Evolutionary conservation across 352 stramenopile genomes (phyloP).

Genomic region (Proteromonas lacertae): DNA sequence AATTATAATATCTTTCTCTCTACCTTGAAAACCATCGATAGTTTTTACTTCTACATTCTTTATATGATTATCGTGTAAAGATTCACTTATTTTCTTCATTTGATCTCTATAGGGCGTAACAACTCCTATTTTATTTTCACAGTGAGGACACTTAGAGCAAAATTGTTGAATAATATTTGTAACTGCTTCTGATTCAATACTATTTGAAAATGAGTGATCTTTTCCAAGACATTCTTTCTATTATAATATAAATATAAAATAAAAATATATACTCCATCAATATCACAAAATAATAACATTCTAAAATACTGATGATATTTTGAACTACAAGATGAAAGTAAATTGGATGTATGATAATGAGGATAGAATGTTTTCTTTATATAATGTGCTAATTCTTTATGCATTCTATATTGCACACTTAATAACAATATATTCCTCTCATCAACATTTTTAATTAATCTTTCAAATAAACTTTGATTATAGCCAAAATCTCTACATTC

Average conservation of each 20-base stretch:
- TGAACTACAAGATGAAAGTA: too few relatives aligned
- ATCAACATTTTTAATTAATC: conserved; percentile 20
- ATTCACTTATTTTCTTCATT: conserved; percentile 17
- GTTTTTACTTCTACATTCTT: conserved; percentile 15
- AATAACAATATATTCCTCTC: conserved; percentile 9
- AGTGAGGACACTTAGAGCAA: conserved; percentile 57
- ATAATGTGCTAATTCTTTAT: conserved; percentile 4
- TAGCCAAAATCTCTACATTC: conserved; percentile 28
- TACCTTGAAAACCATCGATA: conserved; percentile 64
- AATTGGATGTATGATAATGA: not conserved
- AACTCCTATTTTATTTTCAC: conserved; percentile 49
- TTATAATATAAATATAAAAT: too few relatives aligned
- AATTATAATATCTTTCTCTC: conserved; percentile 52
- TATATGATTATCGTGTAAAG: too few relatives aligned
- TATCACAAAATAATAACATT: too few relatives aligned
- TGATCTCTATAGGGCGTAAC: conserved; percentile 92
- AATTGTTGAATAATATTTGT: conserved; percentile 87
- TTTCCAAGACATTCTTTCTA: too few relatives aligned
- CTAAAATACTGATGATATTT: too few relatives aligned
- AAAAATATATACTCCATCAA: too few relatives aligned
- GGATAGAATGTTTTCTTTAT: not conserved
- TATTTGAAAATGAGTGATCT: conserved; percentile 94
- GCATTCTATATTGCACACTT: conserved; percentile 18
- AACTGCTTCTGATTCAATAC: conserved; percentile 83
- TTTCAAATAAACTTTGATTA: conserved; percentile 50